A percentile compares a stretch with the other conserved stretches of the same genome.
phyloP scores from a whole-genome alignment of 306 rosid species.

The Elaeagnus macrophylla region DNA sequence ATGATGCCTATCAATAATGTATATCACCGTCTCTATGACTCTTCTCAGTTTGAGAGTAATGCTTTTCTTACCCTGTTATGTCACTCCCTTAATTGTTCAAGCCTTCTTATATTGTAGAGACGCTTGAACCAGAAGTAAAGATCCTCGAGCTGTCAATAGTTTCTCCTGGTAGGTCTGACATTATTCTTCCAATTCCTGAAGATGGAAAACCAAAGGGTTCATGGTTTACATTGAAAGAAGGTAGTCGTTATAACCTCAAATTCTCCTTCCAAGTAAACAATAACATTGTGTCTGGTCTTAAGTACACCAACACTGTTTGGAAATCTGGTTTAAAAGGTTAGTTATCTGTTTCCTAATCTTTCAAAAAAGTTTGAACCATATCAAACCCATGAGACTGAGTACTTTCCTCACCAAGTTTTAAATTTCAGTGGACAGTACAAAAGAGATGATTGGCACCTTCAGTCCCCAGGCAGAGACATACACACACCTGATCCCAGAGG shows the following conservation, averaged over 20 bases:
- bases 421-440: slow-evolving; percentile 52
- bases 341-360: background rate
- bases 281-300: slow-evolving; percentile 81
- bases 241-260: slow-evolving; percentile 40
- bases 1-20: too few relatives aligned
- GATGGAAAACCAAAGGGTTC: slow-evolving; percentile 39
- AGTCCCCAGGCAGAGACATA: slow-evolving; percentile 73
- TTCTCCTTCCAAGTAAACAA: slow-evolving; percentile 54
- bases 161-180: slow-evolving; percentile 50
- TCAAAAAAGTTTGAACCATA: too few relatives aligned
- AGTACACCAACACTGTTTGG: slow-evolving; percentile 60
- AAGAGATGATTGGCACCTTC: slow-evolving; percentile 78
- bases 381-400: too few relatives aligned
- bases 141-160: slow-evolving; percentile 57
- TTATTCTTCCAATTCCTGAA: slow-evolving; percentile 57
- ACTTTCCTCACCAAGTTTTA: background rate
- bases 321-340: slow-evolving; percentile 70
- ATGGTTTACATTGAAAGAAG: slow-evolving; percentile 68
- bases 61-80: too few relatives aligned
- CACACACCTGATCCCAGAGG: slow-evolving; percentile 60
- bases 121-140: slow-evolving; percentile 75
- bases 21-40: too few relatives aligned
- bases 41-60: too few relatives aligned
- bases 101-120: slow-evolving; percentile 26
- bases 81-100: too few relatives aligned